Evolutionary conservation across 257 asterid species (phyloP).

Genomic region (Solanum verrucosum): DNA sequence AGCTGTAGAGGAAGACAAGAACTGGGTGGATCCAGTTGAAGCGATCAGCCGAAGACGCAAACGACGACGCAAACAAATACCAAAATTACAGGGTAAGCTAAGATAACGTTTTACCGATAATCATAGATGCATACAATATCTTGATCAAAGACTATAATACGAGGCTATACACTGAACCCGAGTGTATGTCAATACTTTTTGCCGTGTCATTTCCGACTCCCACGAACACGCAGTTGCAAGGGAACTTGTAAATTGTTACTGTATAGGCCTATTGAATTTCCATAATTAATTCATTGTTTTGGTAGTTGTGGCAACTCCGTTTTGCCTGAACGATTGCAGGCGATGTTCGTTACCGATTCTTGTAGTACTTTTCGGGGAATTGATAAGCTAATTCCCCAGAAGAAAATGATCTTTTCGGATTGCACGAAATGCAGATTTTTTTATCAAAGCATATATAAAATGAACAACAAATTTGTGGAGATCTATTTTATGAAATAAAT

Average conservation of each 20-base stretch:
- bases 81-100: background rate
- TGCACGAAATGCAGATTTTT: background rate
- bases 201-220: background rate
- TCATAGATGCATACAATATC: background rate
- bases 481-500: no score
- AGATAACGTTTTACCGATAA: background rate
- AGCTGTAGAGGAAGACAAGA: conserved; percentile 56
- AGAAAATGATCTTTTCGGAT: no score
- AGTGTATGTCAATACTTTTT: background rate
- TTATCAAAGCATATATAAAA: background rate
- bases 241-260: conserved; percentile 12
- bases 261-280: background rate
- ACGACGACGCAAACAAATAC: background rate
- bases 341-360: background rate
- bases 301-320: background rate
- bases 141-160: background rate
- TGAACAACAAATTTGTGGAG: background rate
- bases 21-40: conserved; percentile 11
- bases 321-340: background rate
- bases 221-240: background rate
- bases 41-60: background rate
- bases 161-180: background rate
- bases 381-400: background rate
- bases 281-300: conserved; percentile 9
- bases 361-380: background rate